A percentile compares a stretch with the other conserved stretches of the same genome.
These are phyloP conservation scores for Xylaria sp. DNA, from an alignment of 2,329 filamentous ascomycete genomes.

Conservation along the genomic window DNA sequence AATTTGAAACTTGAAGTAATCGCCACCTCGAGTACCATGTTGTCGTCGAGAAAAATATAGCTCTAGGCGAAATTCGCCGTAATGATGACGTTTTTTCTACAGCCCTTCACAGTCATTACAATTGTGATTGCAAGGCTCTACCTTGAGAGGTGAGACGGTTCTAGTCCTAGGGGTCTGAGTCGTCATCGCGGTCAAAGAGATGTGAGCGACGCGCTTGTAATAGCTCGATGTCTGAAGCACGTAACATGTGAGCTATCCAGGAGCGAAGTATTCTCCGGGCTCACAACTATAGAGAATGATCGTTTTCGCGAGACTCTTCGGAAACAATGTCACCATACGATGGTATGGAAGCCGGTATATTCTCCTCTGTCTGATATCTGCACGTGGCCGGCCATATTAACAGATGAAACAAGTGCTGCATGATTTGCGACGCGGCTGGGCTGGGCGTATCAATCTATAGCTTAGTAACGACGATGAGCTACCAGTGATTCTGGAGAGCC, in stretches of 20 bases:
- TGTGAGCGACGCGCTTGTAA: not conserved
- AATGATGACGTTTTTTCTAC: not conserved
- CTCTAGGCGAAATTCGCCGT: not conserved
- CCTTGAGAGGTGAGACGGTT: not conserved
- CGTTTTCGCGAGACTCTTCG: not conserved
- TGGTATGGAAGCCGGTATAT: conserved; percentile 11
- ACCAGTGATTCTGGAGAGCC: not conserved
- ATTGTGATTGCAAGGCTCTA: not conserved
- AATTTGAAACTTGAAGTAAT: not conserved
- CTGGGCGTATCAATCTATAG: conserved; percentile 13
- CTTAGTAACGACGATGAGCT: conserved; percentile 8
- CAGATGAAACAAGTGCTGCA: conserved; percentile 24
- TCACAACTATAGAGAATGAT: conserved; percentile 7
- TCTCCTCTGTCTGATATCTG: conserved; percentile 23
- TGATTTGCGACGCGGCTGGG: conserved; percentile 20
- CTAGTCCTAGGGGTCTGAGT: not conserved
- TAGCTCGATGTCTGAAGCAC: conserved; percentile 13
- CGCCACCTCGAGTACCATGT: not conserved
- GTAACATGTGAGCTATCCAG: not conserved
- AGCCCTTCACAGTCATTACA: not conserved
- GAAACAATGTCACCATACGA: conserved; percentile 1
- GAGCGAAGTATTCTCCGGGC: not conserved
- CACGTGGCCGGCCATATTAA: conserved; percentile 16
- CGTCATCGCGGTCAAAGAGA: not conserved
- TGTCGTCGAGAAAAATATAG: not conserved